Conservation (phyloP, 345 rosid species). For the Excoecaria agallocha region DNA sequence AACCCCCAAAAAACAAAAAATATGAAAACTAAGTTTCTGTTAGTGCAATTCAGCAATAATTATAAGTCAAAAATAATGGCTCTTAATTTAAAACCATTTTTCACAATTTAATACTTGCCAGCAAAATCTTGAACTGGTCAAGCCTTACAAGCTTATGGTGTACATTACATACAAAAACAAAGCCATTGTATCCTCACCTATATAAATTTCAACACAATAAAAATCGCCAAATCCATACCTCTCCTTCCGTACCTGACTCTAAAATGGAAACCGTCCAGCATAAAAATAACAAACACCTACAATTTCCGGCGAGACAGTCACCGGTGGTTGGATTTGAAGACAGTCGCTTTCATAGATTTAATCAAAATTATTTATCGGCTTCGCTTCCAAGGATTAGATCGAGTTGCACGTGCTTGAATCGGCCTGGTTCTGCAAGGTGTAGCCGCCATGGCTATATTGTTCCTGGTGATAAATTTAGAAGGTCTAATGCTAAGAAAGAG, state of each 20-base stretch:
- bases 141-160: not conserved
- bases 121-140: not conserved
- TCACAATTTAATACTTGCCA: not conserved
- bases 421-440: constrained; percentile 36
- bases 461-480: constrained; percentile 26
- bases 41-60: not conserved
- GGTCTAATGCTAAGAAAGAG: constrained; percentile 30
- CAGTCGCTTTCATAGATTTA: not conserved
- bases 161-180: not conserved
- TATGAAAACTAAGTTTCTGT: not conserved
- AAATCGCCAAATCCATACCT: not conserved
- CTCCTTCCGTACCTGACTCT: not conserved
- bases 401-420: constrained; percentile 20
- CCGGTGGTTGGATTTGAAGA: not conserved
- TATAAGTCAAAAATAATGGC: not conserved
- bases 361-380: not conserved
- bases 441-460: constrained; percentile 32
- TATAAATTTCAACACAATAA: not conserved
- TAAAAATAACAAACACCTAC: not conserved
- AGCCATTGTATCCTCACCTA: not conserved
- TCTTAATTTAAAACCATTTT: no score
- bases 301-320: not conserved
- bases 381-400: constrained; percentile 12
- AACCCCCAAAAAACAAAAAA: not conserved
- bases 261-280: constrained; percentile 9